Evolutionary conservation across 495 filamentous ascomycete genomes (phyloP).

Genomic region (Neurospora sp.): DNA sequence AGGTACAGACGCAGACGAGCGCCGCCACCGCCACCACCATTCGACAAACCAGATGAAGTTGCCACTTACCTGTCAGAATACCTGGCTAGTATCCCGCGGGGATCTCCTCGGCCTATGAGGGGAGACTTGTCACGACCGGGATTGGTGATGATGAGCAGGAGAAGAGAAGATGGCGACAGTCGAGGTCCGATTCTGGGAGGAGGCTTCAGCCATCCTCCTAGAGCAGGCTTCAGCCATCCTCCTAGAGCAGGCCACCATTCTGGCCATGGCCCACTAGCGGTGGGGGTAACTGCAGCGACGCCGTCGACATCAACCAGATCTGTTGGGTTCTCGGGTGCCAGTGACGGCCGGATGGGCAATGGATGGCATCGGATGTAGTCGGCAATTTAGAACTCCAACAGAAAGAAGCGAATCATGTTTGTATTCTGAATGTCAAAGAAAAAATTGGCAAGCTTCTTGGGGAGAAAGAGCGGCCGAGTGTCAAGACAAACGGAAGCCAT

Average conservation of each 20-base stretch:
- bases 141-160: not conserved
- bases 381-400: no score
- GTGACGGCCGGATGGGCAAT: not conserved
- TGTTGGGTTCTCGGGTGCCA: not conserved
- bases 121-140: not conserved
- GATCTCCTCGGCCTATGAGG: conserved; percentile 1
- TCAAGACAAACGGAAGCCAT: not conserved
- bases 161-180: not conserved
- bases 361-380: not conserved
- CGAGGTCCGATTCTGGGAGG: not conserved
- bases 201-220: not conserved
- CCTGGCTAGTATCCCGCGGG: conserved; percentile 5
- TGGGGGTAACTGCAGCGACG: not conserved
- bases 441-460: not conserved
- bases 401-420: not conserved
- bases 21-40: conserved; percentile 4
- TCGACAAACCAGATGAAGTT: not conserved
- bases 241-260: not conserved
- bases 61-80: conserved; percentile 7
- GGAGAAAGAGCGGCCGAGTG: not conserved
- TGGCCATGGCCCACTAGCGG: not conserved
- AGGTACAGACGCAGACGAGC: conserved; percentile 8
- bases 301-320: not conserved
- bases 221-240: not conserved
- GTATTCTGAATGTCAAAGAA: not conserved